Evolutionary conservation across 495 filamentous ascomycete species (phyloP).

Genomic region (Aspergillus olivimuriae): DNA sequence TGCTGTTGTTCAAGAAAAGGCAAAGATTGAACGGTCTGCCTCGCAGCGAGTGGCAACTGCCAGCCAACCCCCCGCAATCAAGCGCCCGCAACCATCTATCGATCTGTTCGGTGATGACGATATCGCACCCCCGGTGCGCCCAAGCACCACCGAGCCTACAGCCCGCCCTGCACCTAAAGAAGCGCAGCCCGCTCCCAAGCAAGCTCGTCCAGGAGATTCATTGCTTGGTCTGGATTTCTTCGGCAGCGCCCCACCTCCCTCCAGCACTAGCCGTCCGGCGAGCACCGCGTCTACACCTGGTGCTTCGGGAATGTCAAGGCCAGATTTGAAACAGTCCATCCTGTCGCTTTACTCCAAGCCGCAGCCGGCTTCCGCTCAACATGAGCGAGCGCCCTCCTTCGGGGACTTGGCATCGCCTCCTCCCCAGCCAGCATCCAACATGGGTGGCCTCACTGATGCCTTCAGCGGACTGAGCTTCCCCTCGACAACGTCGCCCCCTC

Average conservation of each 20-base stretch:
- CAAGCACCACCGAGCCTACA: conserved; percentile 60
- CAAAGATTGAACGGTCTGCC: conserved; percentile 56
- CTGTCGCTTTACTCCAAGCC: conserved; percentile 89
- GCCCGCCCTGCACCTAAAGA: conserved; percentile 47
- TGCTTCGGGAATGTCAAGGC: conserved; percentile 62
- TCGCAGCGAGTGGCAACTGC: conserved; percentile 43
- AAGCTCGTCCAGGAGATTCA: conserved; percentile 71
- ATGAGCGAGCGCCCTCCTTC: conserved; percentile 57
- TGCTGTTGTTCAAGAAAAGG: conserved; percentile 67
- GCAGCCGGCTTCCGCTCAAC: conserved; percentile 49
- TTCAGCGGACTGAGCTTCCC: conserved; percentile 79
- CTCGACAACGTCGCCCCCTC: conserved; percentile 47
- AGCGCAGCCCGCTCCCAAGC: conserved; percentile 50
- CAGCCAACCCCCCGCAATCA: conserved; percentile 35
- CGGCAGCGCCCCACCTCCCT: conserved; percentile 57
- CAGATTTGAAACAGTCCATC: conserved; percentile 95
- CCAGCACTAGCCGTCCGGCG: conserved; percentile 60
- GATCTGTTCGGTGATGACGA: conserved; percentile 60
- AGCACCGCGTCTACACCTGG: conserved; percentile 61
- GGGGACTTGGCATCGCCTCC: conserved; percentile 60
- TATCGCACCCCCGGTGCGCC: conserved; percentile 56
- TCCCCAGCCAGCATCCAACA: conserved; percentile 36
- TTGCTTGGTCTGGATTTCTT: conserved; percentile 92
- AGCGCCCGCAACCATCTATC: conserved; percentile 41
- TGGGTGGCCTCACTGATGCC: conserved; percentile 77